A percentile compares a stretch with the other conserved stretches of the same genome.
These are phyloP conservation scores for Hypoxylon sp. DNA, from an alignment of 2,329 filamentous ascomycete genomes.

Conservation along the genomic window DNA sequence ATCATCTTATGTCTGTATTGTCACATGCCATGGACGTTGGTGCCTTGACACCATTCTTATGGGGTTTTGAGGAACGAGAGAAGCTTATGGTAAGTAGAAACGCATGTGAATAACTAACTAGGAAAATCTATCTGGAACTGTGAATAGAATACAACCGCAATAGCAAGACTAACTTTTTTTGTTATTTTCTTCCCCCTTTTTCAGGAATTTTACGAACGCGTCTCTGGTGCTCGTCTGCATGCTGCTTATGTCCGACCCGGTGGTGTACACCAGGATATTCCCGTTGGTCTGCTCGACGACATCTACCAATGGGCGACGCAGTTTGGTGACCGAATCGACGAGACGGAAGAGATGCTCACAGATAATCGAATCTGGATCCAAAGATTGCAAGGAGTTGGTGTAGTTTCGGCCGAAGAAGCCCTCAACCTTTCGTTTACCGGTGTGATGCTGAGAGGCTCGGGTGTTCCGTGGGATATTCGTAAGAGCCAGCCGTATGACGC, in stretches of 20 bases:
- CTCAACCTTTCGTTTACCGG: slow-evolving; percentile 96
- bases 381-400: slow-evolving; percentile 88
- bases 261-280: slow-evolving; percentile 95
- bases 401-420: slow-evolving; percentile 91
- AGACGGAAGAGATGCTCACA: slow-evolving; percentile 97
- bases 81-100: slow-evolving; percentile 87
- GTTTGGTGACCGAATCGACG: slow-evolving; percentile 97
- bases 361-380: slow-evolving; percentile 99
- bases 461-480: slow-evolving; percentile 94
- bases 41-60: slow-evolving; percentile 96
- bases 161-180: no score
- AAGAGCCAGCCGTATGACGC: slow-evolving; percentile 98
- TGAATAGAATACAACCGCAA: no score
- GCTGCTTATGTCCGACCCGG: slow-evolving; percentile 96
- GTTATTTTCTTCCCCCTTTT: slow-evolving; percentile 5
- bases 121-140: no score
- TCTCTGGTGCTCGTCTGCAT: slow-evolving; percentile 96
- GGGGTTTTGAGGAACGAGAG: slow-evolving; percentile 99
- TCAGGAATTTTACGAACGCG: slow-evolving; percentile 99
- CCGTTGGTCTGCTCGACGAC: slow-evolving; percentile 92
- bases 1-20: slow-evolving; percentile 97
- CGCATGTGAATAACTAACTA: slow-evolving; percentile 12
- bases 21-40: slow-evolving; percentile 99
- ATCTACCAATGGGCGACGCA: slow-evolving; percentile 99
- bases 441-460: slow-evolving; percentile 97